Percentiles rank a stretch among this genome's conserved stretches.
Conservation (phyloP, 257 asterid species). For the Solanum bukasovii region DNA sequence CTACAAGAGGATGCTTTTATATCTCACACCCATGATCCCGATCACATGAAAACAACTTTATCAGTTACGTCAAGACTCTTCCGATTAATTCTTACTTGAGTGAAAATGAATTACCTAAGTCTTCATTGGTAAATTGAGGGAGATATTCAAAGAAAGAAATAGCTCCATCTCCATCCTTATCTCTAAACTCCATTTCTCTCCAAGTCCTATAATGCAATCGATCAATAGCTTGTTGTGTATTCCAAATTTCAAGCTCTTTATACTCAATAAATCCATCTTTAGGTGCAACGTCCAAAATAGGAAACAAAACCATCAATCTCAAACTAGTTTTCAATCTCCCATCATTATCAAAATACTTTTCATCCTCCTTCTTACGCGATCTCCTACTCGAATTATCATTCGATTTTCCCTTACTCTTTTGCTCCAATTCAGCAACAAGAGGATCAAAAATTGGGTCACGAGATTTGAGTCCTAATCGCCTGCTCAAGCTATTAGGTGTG, state of each 20-base stretch:
- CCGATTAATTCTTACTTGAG: not conserved
- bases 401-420: not conserved
- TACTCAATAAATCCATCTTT: constrained; percentile 17
- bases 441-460: constrained; percentile 14
- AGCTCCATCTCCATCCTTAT: constrained; percentile 22
- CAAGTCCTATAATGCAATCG: constrained; percentile 5
- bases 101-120: constrained; percentile 8
- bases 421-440: constrained; percentile 2
- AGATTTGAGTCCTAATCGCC: constrained; percentile 11
- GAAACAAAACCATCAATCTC: constrained; percentile 25
- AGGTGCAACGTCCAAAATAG: constrained; percentile 14
- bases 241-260: constrained; percentile 25
- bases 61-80: too few species aligned
- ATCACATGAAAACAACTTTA: too few species aligned
- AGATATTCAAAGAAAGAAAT: constrained; percentile 24
- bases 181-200: constrained; percentile 15
- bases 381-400: not conserved
- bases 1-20: too few species aligned
- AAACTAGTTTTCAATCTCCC: constrained; percentile 14
- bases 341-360: constrained; percentile 2
- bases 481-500: not conserved
- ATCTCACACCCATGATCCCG: too few species aligned
- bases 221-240: constrained; percentile 17
- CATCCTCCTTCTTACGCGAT: not conserved
- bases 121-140: constrained; percentile 11